phyloP scores from a whole-genome alignment of 148 eudicot genomes.

The Cornus florida region DNA sequence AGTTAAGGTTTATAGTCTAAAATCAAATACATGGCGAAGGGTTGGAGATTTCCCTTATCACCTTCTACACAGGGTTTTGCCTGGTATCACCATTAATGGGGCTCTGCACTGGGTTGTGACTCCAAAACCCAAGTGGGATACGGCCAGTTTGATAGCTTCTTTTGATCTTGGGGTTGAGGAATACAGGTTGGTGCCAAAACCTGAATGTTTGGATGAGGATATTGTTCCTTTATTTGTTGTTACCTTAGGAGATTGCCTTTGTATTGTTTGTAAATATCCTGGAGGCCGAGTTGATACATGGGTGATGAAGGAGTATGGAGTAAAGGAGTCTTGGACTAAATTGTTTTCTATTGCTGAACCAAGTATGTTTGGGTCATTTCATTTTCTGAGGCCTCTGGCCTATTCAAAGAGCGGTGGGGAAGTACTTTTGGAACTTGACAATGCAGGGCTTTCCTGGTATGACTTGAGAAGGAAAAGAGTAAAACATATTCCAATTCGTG shows the following conservation, averaged over 20 bases:
- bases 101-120: constrained; percentile 47
- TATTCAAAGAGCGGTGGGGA: constrained; percentile 31
- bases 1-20: constrained; percentile 45
- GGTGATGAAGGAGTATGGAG: constrained; percentile 48
- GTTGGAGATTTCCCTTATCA: constrained; percentile 25
- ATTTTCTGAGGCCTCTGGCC: constrained; percentile 26
- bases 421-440: constrained; percentile 33
- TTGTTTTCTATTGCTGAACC: constrained; percentile 27
- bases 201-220: constrained; percentile 2
- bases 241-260: constrained; percentile 26
- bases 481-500: constrained; percentile 6
- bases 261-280: constrained; percentile 11
- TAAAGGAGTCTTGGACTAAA: constrained; percentile 42
- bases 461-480: constrained; percentile 14
- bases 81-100: constrained; percentile 26
- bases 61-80: constrained; percentile 4
- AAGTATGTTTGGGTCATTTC: constrained; percentile 2
- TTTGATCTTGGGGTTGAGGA: constrained; percentile 39
- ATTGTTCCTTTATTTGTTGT: constrained; percentile 18
- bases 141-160: constrained; percentile 19
- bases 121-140: not conserved
- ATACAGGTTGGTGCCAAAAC: constrained; percentile 22
- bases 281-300: constrained; percentile 29
- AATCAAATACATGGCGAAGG: constrained; percentile 29
- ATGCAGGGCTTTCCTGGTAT: constrained; percentile 29